Base-by-base conservation (phyloP, 345 rosid genomes). In the Boechera stricta region DNA sequence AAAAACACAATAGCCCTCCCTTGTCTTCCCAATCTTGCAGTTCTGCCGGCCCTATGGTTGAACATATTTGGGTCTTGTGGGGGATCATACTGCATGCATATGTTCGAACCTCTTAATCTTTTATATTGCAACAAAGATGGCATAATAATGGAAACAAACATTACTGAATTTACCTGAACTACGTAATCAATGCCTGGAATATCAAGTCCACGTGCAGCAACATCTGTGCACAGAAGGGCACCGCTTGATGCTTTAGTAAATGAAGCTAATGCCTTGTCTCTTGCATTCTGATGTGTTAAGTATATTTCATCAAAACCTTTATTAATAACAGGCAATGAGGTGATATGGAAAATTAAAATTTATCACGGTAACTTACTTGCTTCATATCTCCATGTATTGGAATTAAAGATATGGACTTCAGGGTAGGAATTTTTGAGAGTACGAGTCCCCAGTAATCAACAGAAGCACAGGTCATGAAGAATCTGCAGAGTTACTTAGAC, bases 171-270 rank as follows among this genome's bases (percentile, higher is more conserved):
- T 78, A 90, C 98, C 98, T 95, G 98, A 74, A 95, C 86, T 69
- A 95, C 87, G 76, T 85, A 92, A 77, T 92, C 98, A 84, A 89
- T 90, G 55, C 97, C 94, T 0, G 96, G 94, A 77, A 95, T 95
- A 84, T 95, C 98, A 44, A 95, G 91, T 52, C 98, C 99, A 73
- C 97, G 92, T 36, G 99, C 98, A 60, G 99, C 96, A 26, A 92
- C 96, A 83, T 95, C 98, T 61, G 98, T 95, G 76, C 96, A 92
- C 49, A 91, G 85, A 82, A 95, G 97, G 68, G 84, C 73, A 72
- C 91, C 97, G 73, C 86, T 86, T 75, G 91, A 84, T 71, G 87
- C 89, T 58, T 92, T 83, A 3, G 91, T 87, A 73, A 95, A 95
- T 60, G 87, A 81, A 71, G 94, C 89, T 73, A 92, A 79, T 53